These are phyloP conservation scores for Juglanconis oblonga DNA, from an alignment of 2,329 filamentous ascomycete genomes.

Conservation along the genomic window DNA sequence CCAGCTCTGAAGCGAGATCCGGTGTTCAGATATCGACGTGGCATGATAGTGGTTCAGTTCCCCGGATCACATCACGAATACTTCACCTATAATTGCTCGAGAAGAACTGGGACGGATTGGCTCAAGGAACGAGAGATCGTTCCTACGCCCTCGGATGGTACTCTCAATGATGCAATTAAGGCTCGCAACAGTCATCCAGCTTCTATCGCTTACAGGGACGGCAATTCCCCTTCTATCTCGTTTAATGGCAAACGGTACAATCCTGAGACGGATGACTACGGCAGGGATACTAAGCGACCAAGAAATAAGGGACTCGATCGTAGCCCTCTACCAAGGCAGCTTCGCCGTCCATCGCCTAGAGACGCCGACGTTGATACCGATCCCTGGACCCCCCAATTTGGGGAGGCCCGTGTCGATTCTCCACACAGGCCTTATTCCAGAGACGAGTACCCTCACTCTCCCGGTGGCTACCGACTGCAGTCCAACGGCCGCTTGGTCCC, in stretches of 20 bases:
- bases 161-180: conserved; percentile 3
- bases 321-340: conserved; percentile 8
- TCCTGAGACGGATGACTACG: background rate
- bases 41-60: conserved; percentile 27
- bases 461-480: conserved; percentile 11
- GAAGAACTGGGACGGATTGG: background rate
- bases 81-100: conserved; percentile 21
- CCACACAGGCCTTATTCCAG: conserved; percentile 10
- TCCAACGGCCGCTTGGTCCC: conserved; percentile 3
- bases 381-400: conserved; percentile 9
- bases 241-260: conserved; percentile 5
- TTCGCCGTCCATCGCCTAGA: conserved; percentile 4
- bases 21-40: conserved; percentile 32
- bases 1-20: conserved; percentile 39
- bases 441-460: conserved; percentile 10
- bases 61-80: conserved; percentile 24
- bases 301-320: conserved; percentile 2
- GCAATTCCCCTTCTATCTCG: background rate
- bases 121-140: conserved; percentile 7
- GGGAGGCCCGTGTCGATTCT: conserved; percentile 5
- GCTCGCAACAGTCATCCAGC: background rate
- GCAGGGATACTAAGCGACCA: conserved; percentile 10
- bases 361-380: background rate
- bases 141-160: conserved; percentile 7
- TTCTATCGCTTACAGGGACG: background rate